phyloP scores from a whole-genome alignment of 768 basidiomycete species.

The Chalciporus pseudorubinellus region DNA sequence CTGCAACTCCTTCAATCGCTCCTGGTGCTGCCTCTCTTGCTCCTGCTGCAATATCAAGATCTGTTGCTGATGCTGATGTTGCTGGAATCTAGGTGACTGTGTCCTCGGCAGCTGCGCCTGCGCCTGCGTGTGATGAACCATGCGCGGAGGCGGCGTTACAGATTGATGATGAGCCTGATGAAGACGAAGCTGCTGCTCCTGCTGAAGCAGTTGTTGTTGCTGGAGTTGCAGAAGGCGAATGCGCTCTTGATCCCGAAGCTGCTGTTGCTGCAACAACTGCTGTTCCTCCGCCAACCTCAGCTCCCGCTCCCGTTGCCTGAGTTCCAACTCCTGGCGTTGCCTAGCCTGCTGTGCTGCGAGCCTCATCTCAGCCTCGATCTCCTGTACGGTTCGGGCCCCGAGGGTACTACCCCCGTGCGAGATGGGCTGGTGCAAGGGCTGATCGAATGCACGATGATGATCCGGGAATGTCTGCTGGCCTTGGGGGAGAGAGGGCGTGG shows the following conservation, averaged over 20 bases:
- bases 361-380: conserved; percentile 85
- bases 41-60: conserved; percentile 66
- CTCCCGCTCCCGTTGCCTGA: conserved; percentile 49
- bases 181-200: conserved; percentile 37
- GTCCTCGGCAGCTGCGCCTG: conserved; percentile 46
- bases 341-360: conserved; percentile 50
- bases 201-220: conserved; percentile 37
- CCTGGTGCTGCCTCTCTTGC: conserved; percentile 57
- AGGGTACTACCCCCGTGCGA: conserved; percentile 35
- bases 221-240: conserved; percentile 43
- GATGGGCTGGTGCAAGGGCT: conserved; percentile 34
- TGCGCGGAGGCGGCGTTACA: conserved; percentile 65
- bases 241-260: conserved; percentile 43
- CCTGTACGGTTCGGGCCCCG: conserved; percentile 65
- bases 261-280: conserved; percentile 40
- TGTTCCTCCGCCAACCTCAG: conserved; percentile 32
- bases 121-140: conserved; percentile 42
- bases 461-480: conserved; percentile 31
- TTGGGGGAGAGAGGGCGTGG: conserved; percentile 23
- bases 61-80: conserved; percentile 73
- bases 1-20: conserved; percentile 56
- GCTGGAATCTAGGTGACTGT: conserved; percentile 77
- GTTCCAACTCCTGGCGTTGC: conserved; percentile 40
- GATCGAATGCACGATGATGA: conserved; percentile 38
- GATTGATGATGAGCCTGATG: conserved; percentile 39